phyloP scores from a whole-genome alignment of 2,329 filamentous ascomycete species.

The Trichoderma lentiforme region DNA sequence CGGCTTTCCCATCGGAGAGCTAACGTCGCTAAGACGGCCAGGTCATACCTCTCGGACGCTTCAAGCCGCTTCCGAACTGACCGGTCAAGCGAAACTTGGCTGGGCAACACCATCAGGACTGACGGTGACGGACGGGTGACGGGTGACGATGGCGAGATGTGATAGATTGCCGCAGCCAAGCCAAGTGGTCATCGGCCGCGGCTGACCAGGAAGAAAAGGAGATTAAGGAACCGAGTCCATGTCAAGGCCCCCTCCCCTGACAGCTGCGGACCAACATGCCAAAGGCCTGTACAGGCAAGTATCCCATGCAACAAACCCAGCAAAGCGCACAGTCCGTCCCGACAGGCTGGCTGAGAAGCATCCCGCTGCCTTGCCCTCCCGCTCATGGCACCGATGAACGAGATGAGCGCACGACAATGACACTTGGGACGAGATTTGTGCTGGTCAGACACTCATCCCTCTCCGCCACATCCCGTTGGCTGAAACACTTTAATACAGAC shows the following conservation, averaged over 20 bases:
- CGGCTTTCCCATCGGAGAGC: background rate
- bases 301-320: background rate
- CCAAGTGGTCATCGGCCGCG: background rate
- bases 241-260: background rate
- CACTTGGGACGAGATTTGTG: background rate
- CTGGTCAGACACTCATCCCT: background rate
- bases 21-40: background rate
- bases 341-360: background rate
- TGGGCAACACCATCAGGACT: background rate
- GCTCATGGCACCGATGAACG: background rate
- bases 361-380: background rate
- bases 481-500: background rate
- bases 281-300: background rate
- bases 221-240: background rate
- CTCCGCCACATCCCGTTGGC: background rate
- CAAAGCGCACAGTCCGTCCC: background rate
- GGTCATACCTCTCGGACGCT: background rate
- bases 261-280: background rate
- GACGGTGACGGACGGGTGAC: background rate
- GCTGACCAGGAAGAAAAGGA: background rate
- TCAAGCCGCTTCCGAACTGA: background rate
- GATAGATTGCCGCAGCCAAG: background rate
- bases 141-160: background rate
- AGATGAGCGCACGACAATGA: background rate
- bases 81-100: background rate